Conservation (phyloP, 306 rosid species). For the Castanospermum australe region DNA sequence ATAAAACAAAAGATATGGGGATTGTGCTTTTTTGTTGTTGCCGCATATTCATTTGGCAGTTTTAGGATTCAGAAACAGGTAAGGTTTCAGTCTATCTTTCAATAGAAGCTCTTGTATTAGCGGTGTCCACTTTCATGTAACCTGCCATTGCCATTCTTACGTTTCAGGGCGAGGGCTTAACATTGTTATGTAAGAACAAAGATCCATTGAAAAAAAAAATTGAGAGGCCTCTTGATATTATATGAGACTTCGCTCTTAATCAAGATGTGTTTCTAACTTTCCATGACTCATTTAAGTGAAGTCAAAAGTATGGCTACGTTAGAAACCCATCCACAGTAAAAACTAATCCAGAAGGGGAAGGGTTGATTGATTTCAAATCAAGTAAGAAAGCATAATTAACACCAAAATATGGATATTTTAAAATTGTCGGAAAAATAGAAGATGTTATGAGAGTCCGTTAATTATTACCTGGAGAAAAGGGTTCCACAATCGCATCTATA, state of each 20-base stretch:
- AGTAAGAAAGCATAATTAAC: not conserved
- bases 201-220: constrained; percentile 17
- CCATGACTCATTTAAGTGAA: not conserved
- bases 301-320: not conserved
- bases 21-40: constrained; percentile 34
- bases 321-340: not conserved
- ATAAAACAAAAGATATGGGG: constrained; percentile 24
- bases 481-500: constrained; percentile 99
- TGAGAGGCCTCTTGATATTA: not conserved
- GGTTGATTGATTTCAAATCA: not conserved
- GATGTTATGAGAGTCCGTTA: not conserved
- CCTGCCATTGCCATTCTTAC: constrained; percentile 33
- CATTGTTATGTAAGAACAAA: constrained; percentile 30
- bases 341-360: not conserved
- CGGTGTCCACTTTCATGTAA: constrained; percentile 53
- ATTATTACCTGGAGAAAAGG: constrained; percentile 80
- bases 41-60: constrained; percentile 47
- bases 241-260: not conserved
- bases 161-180: constrained; percentile 28
- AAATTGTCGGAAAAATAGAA: not conserved
- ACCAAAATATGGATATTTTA: not conserved
- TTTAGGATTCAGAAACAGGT: constrained; percentile 48
- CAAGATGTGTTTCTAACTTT: no score
- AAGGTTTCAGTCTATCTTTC: constrained; percentile 33
- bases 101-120: constrained; percentile 45